Evolutionary conservation across 805 yeast species (phyloP).

Genomic region (Suhomyces xylopsoci): DNA sequence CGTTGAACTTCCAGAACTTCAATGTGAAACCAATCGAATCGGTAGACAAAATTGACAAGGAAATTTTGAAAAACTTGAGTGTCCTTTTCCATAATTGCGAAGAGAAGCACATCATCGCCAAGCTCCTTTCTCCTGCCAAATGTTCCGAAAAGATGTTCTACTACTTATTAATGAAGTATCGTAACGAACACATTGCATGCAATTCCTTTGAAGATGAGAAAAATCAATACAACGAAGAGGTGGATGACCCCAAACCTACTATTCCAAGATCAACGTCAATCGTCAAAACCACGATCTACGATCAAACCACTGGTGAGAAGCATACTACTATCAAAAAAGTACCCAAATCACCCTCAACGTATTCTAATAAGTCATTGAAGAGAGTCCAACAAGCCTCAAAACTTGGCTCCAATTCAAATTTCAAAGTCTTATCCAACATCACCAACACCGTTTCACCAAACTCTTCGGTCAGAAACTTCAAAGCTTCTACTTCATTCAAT

Average conservation of each 20-base stretch:
- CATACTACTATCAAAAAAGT: slow-evolving; percentile 19
- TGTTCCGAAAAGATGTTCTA: slow-evolving; percentile 81
- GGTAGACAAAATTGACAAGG: slow-evolving; percentile 60
- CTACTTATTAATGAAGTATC: slow-evolving; percentile 67
- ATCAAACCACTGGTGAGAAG: slow-evolving; percentile 24
- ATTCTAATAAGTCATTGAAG: slow-evolving; percentile 20
- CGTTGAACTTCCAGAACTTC: slow-evolving; percentile 14
- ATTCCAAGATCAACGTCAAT: slow-evolving; percentile 41
- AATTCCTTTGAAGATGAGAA: slow-evolving; percentile 8
- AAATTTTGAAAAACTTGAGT: slow-evolving; percentile 70
- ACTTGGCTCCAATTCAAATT: slow-evolving; percentile 5
- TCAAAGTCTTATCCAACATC: slow-evolving; percentile 29
- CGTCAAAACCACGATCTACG: slow-evolving; percentile 39
- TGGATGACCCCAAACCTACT: slow-evolving; percentile 22
- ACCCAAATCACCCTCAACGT: slow-evolving; percentile 20
- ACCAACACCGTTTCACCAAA: slow-evolving; percentile 26
- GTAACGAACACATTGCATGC: slow-evolving; percentile 55
- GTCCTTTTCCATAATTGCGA: slow-evolving; percentile 81
- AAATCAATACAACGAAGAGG: slow-evolving; percentile 21
- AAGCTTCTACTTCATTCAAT: slow-evolving; percentile 39
- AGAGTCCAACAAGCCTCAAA: slow-evolving; percentile 4
- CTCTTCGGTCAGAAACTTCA: slow-evolving; percentile 22
- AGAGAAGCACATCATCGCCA: slow-evolving; percentile 47
- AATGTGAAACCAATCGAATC: slow-evolving; percentile 35
- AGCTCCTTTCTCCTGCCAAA: slow-evolving; percentile 52